Evolutionary conservation across 108 stramenopile species (phyloP).

Genomic region (Skeletonema potamos): DNA sequence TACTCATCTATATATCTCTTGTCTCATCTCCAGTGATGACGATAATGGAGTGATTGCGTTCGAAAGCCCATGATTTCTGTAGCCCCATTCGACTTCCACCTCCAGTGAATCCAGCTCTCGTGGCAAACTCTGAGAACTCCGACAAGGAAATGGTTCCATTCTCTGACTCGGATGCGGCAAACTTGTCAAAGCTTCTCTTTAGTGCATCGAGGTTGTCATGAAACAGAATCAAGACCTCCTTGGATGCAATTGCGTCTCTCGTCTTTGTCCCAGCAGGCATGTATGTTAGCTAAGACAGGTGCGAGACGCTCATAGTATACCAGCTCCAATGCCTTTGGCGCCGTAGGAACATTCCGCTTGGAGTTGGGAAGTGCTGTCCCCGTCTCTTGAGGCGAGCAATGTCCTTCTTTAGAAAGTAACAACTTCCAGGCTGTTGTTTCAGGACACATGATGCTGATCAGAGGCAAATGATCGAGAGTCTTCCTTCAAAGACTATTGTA

Average conservation of each 20-base stretch:
- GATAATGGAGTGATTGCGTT: neutral
- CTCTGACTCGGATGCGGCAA: neutral
- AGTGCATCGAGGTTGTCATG: slow-evolving; percentile 12
- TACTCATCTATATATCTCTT: no score
- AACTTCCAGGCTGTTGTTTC: no score
- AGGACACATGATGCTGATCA: no score
- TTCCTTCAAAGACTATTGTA: no score
- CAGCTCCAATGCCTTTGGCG: slow-evolving; percentile 13
- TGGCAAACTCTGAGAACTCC: slow-evolving; percentile 9
- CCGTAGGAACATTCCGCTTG: slow-evolving; percentile 13
- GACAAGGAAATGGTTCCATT: slow-evolving; percentile 4
- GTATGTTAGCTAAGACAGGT: slow-evolving; percentile 7
- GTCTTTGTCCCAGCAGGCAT: slow-evolving; percentile 10
- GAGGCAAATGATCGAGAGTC: no score
- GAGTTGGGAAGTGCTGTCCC: neutral
- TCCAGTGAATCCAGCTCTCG: slow-evolving; percentile 7
- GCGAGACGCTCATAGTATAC: slow-evolving; percentile 6
- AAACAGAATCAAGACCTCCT: slow-evolving; percentile 16
- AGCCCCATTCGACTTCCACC: slow-evolving; percentile 2
- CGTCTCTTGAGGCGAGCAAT: slow-evolving; percentile 6
- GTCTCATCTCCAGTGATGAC: neutral
- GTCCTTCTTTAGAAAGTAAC: slow-evolving; percentile 15
- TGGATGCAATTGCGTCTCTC: slow-evolving; percentile 12
- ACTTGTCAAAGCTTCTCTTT: neutral
- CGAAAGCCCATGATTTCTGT: neutral